phyloP scores from a whole-genome alignment of 768 basidiomycete species.

The Kwoniella sp. region DNA sequence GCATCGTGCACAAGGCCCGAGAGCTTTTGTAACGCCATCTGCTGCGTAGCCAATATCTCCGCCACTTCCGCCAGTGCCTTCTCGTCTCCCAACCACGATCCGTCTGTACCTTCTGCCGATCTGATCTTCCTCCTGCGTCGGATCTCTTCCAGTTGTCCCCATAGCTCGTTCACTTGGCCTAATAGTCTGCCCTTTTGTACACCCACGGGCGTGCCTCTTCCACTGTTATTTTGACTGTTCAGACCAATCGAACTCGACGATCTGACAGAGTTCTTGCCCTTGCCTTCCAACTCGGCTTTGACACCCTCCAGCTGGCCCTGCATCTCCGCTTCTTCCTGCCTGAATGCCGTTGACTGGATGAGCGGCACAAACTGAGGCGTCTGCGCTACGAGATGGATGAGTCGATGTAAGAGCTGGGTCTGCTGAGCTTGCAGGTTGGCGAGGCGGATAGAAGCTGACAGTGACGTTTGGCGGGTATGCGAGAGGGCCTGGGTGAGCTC shows the following conservation, averaged over 20 bases:
- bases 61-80: conserved; percentile 24
- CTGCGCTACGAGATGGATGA: conserved; percentile 46
- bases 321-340: conserved; percentile 46
- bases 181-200: conserved; percentile 46
- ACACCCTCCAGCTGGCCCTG: conserved; percentile 36
- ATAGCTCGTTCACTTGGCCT: conserved; percentile 52
- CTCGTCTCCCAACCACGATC: conserved; percentile 6
- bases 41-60: conserved; percentile 43
- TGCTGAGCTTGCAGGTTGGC: conserved; percentile 45
- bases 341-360: conserved; percentile 45
- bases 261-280: conserved; percentile 15
- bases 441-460: conserved; percentile 41
- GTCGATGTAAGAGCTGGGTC: conserved; percentile 45
- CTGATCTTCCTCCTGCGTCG: conserved; percentile 33
- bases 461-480: conserved; percentile 39
- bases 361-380: conserved; percentile 49
- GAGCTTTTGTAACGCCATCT: conserved; percentile 47
- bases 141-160: conserved; percentile 52
- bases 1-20: conserved; percentile 35
- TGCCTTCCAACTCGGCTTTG: conserved; percentile 49
- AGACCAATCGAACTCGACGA: conserved; percentile 5
- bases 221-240: conserved; percentile 9
- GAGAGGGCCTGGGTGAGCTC: conserved; percentile 31
- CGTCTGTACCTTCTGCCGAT: conserved; percentile 2
- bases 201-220: conserved; percentile 19